Percentiles rank a stretch among this genome's conserved stretches.
Conservation (phyloP, 2,329 filamentous ascomycete genomes). For the Sporothrix sp. region DNA sequence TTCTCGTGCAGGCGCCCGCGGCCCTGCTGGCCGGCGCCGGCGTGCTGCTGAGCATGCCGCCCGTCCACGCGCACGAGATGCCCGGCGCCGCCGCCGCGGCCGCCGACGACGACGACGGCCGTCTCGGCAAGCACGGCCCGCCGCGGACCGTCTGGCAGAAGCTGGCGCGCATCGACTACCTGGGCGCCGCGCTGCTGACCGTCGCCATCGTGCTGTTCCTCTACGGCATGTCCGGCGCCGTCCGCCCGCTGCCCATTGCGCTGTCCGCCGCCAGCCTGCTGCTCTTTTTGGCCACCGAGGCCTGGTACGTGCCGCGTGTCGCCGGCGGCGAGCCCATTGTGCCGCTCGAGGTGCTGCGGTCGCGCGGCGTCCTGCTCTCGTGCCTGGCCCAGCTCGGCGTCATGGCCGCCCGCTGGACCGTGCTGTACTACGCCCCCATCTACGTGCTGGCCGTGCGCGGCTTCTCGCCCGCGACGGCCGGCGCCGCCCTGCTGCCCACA, state of each 20-base stretch:
- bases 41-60: conserved; percentile 57
- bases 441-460: conserved; percentile 68
- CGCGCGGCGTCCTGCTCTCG: conserved; percentile 60
- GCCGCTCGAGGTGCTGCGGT: conserved; percentile 58
- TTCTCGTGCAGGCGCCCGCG: conserved; percentile 61
- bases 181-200: conserved; percentile 51
- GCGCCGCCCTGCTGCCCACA: conserved; percentile 69
- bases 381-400: conserved; percentile 66
- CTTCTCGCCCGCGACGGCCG: conserved; percentile 59
- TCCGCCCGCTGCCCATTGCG: conserved; percentile 50
- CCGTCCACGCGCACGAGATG: conserved; percentile 18
- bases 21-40: conserved; percentile 50
- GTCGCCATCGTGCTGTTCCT: conserved; percentile 61
- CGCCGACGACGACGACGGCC: conserved; percentile 25
- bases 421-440: conserved; percentile 73
- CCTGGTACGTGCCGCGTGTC: conserved; percentile 20
- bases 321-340: conserved; percentile 63
- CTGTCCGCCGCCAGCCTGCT: conserved; percentile 43
- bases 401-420: conserved; percentile 72
- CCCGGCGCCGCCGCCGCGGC: background rate
- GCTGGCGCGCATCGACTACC: conserved; percentile 61
- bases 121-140: background rate
- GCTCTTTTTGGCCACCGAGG: conserved; percentile 54
- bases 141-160: conserved; percentile 38
- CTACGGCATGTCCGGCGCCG: conserved; percentile 53